Evolutionary conservation across 2,329 filamentous ascomycete species (phyloP), one percentile per base, ranked within the genome.

Genomic region (Cercospora sp.): DNA sequence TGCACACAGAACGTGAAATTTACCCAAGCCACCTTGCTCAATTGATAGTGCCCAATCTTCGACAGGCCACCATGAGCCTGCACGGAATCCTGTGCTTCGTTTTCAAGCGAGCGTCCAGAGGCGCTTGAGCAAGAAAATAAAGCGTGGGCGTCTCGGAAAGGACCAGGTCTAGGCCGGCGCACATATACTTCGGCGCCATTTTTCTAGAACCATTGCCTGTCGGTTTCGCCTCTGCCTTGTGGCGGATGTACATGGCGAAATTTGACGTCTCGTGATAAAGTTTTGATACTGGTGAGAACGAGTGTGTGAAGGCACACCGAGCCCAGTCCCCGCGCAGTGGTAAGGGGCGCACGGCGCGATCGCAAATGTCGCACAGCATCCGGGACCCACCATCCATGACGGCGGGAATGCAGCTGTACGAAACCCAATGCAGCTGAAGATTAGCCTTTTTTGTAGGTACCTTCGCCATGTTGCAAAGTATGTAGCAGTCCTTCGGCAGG

Each of bases 251-350:
- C 48, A 26, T n/a, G 20, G 48, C 48, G 48, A 53, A 8, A 53
- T 53, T 53, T 53, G 48, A 28, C 48, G 48, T 3, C 13, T 30
- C 48, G 48, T 23, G 30, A 53, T 26, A 53, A 53, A 53, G 48
- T 53, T 53, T n/a, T 26, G 13, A 23, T 53, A 13, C 48, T 26
- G 23, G 48, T 26, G 13, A 16, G 48, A 53, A 16, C 10, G 48
- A 53, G 23, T 28, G 48, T 13, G 48, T 30, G 23, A 28, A 26
- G 48, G 23, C 18, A 23, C 8, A 48, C 42, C n/a, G n/a, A 57
- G 65, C 55, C 60, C 62, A 48, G 36, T 63, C 55, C 65, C 65
- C 60, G 61, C 64, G 39, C 61, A 61, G 18, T 48, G 65, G 65
- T 53, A 53, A 23, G 20, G 48, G 18, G 20, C 48, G 42, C 57